Evolutionary conservation across 2,329 filamentous ascomycete species (phyloP).

Genomic region (Penicillium aurantiogriseum): DNA sequence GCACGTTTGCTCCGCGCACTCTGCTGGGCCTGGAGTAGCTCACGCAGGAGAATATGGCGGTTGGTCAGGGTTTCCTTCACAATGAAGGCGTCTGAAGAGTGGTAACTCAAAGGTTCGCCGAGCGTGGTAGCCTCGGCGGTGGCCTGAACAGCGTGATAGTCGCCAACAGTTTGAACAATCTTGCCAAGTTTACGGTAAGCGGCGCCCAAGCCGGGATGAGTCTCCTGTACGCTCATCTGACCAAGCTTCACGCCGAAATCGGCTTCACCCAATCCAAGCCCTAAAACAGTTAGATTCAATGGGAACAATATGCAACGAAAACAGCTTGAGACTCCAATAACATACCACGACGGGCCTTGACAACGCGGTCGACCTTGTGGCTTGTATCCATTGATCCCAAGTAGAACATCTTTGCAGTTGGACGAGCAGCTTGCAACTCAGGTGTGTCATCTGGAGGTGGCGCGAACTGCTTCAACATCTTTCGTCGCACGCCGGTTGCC

Average conservation of each 20-base stretch:
- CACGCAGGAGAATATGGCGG: constrained; percentile 90
- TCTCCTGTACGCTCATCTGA: constrained; percentile 84
- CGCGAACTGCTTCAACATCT: constrained; percentile 97
- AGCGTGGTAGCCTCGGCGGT: constrained; percentile 95
- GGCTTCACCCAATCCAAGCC: constrained; percentile 84
- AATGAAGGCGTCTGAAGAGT: constrained; percentile 93
- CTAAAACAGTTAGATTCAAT: constrained; percentile 48
- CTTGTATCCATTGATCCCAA: constrained; percentile 93
- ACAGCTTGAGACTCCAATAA: constrained; percentile 5
- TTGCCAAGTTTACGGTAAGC: constrained; percentile 95
- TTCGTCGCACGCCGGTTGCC: constrained; percentile 89
- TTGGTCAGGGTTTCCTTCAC: constrained; percentile 98
- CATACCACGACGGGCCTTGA: constrained; percentile 86
- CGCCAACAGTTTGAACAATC: constrained; percentile 86
- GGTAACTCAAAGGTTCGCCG: constrained; percentile 89
- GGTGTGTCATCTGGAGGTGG: constrained; percentile 96
- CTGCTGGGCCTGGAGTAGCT: constrained; percentile 88
- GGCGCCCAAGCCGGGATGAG: constrained; percentile 79
- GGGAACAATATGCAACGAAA: neutral
- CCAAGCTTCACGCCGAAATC: constrained; percentile 90
- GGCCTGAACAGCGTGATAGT: constrained; percentile 93
- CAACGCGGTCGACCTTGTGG: constrained; percentile 91
- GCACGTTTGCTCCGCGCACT: constrained; percentile 76
- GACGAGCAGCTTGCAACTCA: constrained; percentile 84
- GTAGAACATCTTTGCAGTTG: constrained; percentile 93